A percentile compares a stretch with the other conserved stretches of the same genome.
These are phyloP conservation scores for Heliosperma pusillum DNA, from an alignment of 148 eudicot genomes.

Conservation along the genomic window DNA sequence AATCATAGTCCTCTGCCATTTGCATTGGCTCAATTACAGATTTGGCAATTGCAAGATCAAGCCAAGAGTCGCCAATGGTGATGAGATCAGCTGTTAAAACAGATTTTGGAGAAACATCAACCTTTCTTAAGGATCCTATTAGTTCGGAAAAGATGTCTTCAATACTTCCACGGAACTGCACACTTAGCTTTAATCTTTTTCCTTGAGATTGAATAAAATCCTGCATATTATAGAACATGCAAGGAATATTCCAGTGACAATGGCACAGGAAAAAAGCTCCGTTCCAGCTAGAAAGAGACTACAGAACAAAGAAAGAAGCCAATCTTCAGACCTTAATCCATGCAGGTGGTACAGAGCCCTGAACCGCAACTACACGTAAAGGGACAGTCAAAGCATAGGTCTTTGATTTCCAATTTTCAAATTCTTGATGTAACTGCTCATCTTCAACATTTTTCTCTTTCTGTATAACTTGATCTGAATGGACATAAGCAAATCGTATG, in stretches of 20 bases:
- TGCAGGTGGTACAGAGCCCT: conserved; percentile 75
- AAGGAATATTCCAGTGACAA: conserved; percentile 9
- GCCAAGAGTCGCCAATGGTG: conserved; percentile 91
- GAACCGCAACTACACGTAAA: conserved; percentile 68
- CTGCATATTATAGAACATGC: conserved; percentile 32
- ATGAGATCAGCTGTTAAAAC: conserved; percentile 80
- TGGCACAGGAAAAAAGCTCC: not conserved
- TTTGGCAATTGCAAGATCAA: conserved; percentile 60
- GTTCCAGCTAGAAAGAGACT: conserved; percentile 5
- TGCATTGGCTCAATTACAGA: conserved; percentile 67
- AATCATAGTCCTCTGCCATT: conserved; percentile 62
- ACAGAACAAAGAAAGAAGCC: conserved; percentile 9
- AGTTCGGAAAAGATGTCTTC: conserved; percentile 62
- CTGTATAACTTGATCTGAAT: conserved; percentile 34
- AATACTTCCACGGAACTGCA: conserved; percentile 58
- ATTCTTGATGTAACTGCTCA: conserved; percentile 52
- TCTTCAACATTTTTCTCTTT: conserved; percentile 34
- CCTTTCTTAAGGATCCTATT: conserved; percentile 36
- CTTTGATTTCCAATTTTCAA: conserved; percentile 79
- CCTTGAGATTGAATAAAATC: conserved; percentile 88
- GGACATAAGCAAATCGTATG: conserved; percentile 13
- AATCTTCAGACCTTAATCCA: conserved; percentile 74
- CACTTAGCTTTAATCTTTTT: conserved; percentile 51
- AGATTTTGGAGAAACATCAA: conserved; percentile 46
- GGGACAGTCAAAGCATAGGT: conserved; percentile 84